Conservation (phyloP, 176 grass and related monocot genomes). For the Musa schizocarpa region DNA sequence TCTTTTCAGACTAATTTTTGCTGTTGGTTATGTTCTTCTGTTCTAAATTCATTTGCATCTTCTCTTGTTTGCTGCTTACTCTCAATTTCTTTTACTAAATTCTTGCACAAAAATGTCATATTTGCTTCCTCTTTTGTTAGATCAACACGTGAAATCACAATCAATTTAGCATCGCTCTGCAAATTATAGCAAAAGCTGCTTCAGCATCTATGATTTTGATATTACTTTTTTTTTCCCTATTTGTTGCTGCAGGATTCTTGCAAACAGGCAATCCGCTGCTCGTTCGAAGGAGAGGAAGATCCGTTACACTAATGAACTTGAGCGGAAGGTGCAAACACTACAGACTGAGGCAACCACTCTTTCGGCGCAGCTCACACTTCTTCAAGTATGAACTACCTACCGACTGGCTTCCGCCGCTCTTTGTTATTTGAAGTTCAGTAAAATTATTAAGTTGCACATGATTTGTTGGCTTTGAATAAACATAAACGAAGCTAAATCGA, state of each 20-base stretch:
- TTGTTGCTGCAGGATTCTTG: constrained; percentile 65
- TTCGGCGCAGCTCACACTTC: constrained; percentile 84
- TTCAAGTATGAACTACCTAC: constrained; percentile 46
- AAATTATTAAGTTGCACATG: neutral
- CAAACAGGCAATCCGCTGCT: constrained; percentile 82
- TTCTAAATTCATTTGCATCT: too few relatives aligned
- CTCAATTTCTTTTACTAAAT: too few relatives aligned
- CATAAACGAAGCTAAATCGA: too few relatives aligned
- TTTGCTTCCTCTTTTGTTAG: too few relatives aligned
- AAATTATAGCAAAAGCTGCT: neutral
- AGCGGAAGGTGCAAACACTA: constrained; percentile 96
- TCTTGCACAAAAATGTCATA: too few relatives aligned
- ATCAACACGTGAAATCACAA: too few relatives aligned
- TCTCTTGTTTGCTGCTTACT: too few relatives aligned
- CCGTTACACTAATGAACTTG: constrained; percentile 79
- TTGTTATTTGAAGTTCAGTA: neutral
- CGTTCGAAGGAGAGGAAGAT: constrained; percentile 97
- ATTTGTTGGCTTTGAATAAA: too few relatives aligned
- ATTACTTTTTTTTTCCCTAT: neutral
- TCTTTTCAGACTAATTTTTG: neutral
- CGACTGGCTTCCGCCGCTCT: neutral
- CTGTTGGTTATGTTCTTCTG: neutral
- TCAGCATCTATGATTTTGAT: neutral
- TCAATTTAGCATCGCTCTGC: neutral
- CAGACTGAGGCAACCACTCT: constrained; percentile 95